Evolutionary conservation across 73 alveolate genomes (phyloP).

Genomic region (Blepharisma stoltei): DNA sequence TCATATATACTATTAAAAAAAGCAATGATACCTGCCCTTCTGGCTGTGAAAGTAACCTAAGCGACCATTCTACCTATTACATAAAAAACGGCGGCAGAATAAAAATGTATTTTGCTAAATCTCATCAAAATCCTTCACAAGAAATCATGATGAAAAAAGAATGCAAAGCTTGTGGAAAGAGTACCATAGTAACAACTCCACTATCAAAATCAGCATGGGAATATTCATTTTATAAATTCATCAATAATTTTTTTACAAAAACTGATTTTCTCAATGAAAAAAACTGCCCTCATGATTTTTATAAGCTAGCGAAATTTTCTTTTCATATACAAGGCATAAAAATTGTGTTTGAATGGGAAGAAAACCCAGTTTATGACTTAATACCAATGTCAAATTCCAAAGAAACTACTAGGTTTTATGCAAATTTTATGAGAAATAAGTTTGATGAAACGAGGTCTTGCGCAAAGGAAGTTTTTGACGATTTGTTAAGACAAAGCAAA

Average conservation of each 20-base stretch:
- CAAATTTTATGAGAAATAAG: too few relatives aligned
- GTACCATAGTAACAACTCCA: background rate
- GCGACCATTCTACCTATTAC: constrained; percentile 10
- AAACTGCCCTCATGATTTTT: constrained; percentile 15
- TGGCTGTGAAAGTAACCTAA: constrained; percentile 6
- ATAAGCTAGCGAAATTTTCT: background rate
- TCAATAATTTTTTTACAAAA: constrained; percentile 5
- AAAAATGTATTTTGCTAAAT: background rate
- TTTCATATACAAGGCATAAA: background rate
- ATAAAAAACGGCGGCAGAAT: background rate
- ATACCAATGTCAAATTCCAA: too few relatives aligned
- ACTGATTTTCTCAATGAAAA: background rate
- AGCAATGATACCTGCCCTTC: background rate
- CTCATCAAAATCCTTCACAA: background rate
- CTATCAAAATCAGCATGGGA: constrained; percentile 27
- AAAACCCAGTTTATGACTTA: background rate
- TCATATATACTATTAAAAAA: too few relatives aligned
- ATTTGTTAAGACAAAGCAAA: too few relatives aligned
- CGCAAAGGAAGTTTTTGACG: too few relatives aligned
- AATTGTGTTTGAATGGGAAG: constrained; percentile 1
- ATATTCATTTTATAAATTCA: constrained; percentile 21
- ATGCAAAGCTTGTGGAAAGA: constrained; percentile 2
- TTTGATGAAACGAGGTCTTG: too few relatives aligned
- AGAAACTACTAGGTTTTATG: too few relatives aligned
- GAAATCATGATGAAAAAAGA: constrained; percentile 18